Evolutionary conservation across 1,284 basidiomycete species (phyloP).

Genomic region (Malassezia sympodialis): DNA sequence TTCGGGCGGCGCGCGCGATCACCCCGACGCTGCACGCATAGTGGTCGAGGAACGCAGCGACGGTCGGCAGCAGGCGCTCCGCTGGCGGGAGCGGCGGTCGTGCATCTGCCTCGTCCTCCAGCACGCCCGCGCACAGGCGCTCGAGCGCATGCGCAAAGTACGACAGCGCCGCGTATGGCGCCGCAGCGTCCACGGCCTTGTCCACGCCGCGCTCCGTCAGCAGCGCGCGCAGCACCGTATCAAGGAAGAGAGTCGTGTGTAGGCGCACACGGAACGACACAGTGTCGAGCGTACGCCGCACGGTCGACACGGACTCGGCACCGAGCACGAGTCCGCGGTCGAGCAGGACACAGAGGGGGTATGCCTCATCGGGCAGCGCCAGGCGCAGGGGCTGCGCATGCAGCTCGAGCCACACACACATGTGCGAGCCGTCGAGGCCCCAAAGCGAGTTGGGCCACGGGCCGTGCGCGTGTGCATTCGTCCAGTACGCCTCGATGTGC

Average conservation of each 20-base stretch:
- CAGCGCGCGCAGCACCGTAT: constrained; percentile 78
- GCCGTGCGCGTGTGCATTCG: constrained; percentile 81
- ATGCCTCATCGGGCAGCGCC: constrained; percentile 77
- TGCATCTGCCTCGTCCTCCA: constrained; percentile 70
- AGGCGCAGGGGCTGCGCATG: constrained; percentile 62
- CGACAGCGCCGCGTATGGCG: constrained; percentile 73
- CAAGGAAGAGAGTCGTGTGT: constrained; percentile 87
- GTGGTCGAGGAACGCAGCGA: constrained; percentile 84
- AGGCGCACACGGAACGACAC: constrained; percentile 84
- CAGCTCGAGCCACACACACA: constrained; percentile 91
- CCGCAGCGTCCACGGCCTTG: constrained; percentile 69
- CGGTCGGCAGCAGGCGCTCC: constrained; percentile 56
- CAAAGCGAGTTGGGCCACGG: constrained; percentile 91
- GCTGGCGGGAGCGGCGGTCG: neutral
- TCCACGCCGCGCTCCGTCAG: constrained; percentile 51
- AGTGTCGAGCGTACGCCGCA: constrained; percentile 70
- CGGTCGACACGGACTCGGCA: constrained; percentile 73
- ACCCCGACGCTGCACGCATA: constrained; percentile 83
- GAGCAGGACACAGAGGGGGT: constrained; percentile 90
- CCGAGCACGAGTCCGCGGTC: constrained; percentile 98
- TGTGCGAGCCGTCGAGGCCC: constrained; percentile 83
- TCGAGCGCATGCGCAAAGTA: constrained; percentile 92
- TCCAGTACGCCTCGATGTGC: constrained; percentile 96
- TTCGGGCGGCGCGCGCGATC: constrained; percentile 88
- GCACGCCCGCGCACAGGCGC: constrained; percentile 80